phyloP scores from a whole-genome alignment of 2,329 filamentous ascomycete genomes.

The Aspergillus flavus region DNA sequence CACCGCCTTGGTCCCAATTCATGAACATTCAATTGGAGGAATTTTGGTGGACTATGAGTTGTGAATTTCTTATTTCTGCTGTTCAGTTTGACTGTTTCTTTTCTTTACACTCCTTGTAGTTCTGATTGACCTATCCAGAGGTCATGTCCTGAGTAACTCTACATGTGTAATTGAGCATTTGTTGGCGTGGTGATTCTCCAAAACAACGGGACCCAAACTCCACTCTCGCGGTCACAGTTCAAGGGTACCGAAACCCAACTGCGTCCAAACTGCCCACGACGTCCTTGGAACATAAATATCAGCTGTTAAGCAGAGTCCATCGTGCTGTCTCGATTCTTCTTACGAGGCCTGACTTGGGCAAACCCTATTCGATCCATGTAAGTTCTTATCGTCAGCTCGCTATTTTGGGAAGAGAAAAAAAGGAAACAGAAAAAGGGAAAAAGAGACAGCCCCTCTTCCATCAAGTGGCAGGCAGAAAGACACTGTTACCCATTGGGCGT shows the following conservation, averaged over 20 bases:
- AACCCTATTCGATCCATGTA: conserved; percentile 30
- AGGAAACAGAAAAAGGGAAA: background rate
- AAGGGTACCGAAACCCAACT: conserved; percentile 6
- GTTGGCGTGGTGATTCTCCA: conserved; percentile 19
- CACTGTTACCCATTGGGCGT: background rate
- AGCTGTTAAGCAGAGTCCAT: conserved; percentile 21
- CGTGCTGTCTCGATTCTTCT: conserved; percentile 32
- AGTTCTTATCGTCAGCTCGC: conserved; percentile 22
- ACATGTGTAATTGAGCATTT: background rate
- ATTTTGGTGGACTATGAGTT: background rate
- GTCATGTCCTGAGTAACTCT: background rate
- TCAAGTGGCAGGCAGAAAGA: background rate
- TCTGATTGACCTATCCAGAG: background rate
- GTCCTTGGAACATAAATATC: conserved; percentile 7
- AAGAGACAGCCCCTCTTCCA: background rate
- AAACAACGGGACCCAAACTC: conserved; percentile 30
- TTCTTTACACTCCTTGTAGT: background rate
- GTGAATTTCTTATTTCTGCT: background rate
- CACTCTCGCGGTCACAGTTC: conserved; percentile 17
- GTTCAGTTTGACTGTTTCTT: background rate
- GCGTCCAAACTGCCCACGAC: conserved; percentile 3
- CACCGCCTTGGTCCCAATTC: conserved; percentile 19
- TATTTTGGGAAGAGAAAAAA: conserved; percentile 4
- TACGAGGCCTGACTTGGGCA: conserved; percentile 32
- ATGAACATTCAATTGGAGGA: conserved; percentile 1